These are phyloP conservation scores for Trypanosoma grayi DNA, from an alignment of 208 protist species.

Conservation along the genomic window DNA sequence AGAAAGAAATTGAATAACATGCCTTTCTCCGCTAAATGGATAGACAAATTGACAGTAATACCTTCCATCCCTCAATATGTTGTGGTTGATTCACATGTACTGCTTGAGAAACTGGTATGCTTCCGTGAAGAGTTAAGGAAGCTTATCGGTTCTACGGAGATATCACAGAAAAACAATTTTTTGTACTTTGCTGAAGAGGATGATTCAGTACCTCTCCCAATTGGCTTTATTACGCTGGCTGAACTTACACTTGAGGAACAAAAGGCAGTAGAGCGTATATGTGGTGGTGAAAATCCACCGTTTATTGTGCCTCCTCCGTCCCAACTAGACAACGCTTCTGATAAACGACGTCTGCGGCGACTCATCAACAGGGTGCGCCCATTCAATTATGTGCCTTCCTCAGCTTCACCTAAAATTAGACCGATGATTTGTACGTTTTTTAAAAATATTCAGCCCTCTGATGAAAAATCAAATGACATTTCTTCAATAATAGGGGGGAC, in stretches of 20 bases:
- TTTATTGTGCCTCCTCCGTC: conserved; percentile 10
- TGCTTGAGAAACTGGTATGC: conserved; percentile 12
- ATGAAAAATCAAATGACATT: neutral
- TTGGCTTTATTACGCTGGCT: conserved; percentile 9
- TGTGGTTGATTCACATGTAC: conserved; percentile 8
- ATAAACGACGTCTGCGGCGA: neutral
- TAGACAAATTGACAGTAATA: neutral
- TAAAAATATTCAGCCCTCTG: neutral
- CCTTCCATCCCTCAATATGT: conserved; percentile 6
- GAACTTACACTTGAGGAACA: conserved; percentile 4
- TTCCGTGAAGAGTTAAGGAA: conserved; percentile 5
- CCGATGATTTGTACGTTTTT: conserved; percentile 10
- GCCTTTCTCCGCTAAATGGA: neutral
- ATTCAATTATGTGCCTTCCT: conserved; percentile 9
- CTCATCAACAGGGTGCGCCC: conserved; percentile 4
- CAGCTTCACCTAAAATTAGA: conserved; percentile 1
- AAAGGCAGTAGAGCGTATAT: conserved; percentile 8
- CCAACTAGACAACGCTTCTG: neutral
- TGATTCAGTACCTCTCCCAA: conserved; percentile 6
- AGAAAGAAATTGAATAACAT: neutral
- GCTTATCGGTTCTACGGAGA: neutral
- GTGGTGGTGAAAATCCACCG: neutral
- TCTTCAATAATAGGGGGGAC: neutral
- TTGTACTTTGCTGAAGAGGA: conserved; percentile 17
- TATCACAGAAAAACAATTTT: conserved; percentile 6